Conservation (phyloP, 768 basidiomycete species). For the Termitomyces sp. region DNA sequence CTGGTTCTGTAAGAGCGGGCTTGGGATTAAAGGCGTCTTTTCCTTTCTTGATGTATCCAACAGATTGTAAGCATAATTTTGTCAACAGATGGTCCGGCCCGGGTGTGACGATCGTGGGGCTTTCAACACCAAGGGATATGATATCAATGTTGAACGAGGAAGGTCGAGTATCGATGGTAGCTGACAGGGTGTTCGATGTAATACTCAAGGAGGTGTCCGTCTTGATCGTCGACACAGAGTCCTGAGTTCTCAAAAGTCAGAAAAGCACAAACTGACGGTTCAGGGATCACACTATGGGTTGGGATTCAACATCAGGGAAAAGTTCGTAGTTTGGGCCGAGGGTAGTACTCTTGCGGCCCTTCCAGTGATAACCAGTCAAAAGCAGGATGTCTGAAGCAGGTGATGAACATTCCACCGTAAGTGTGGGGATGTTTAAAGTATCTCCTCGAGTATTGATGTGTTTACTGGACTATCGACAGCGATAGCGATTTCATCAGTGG, state of each 20-base stretch:
- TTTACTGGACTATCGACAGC: slow-evolving; percentile 22
- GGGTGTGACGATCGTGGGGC: slow-evolving; percentile 22
- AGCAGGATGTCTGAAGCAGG: slow-evolving; percentile 21
- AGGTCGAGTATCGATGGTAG: slow-evolving; percentile 27
- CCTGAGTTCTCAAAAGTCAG: slow-evolving; percentile 18
- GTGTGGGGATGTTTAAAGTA: slow-evolving; percentile 31
- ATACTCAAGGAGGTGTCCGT: slow-evolving; percentile 22
- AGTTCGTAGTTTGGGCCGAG: slow-evolving; percentile 29
- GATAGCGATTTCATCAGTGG: not conserved
- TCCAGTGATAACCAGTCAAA: slow-evolving; percentile 16
- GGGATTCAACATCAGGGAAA: slow-evolving; percentile 26
- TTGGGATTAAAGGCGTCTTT: slow-evolving; percentile 19
- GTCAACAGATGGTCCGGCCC: slow-evolving; percentile 25
- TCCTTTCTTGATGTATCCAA: slow-evolving; percentile 28
- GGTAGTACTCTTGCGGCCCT: slow-evolving; percentile 19
- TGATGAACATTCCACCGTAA: slow-evolving; percentile 32
- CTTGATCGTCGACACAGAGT: slow-evolving; percentile 20
- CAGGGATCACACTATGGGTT: slow-evolving; percentile 17
- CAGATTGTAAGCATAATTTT: slow-evolving; percentile 30
- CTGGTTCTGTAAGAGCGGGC: slow-evolving; percentile 22
- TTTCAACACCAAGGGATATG: slow-evolving; percentile 20
- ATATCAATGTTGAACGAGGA: slow-evolving; percentile 29
- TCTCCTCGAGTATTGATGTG: slow-evolving; percentile 33
- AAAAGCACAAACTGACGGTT: not conserved
- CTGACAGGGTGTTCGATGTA: slow-evolving; percentile 24